Conservation (phyloP, 2,329 filamentous ascomycete species). For the Ophiostoma perfectum region DNA sequence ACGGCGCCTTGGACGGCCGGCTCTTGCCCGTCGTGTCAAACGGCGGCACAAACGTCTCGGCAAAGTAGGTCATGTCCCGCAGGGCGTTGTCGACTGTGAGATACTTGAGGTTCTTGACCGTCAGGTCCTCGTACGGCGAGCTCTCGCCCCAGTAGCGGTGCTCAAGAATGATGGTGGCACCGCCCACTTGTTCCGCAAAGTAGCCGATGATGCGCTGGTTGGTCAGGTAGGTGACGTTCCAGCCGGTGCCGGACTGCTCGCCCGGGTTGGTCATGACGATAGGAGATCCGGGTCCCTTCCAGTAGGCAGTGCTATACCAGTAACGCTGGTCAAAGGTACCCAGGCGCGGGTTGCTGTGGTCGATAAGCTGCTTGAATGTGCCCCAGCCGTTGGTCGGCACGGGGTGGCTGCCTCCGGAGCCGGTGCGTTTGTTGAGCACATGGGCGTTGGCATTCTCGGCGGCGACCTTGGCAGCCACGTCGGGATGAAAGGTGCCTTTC, state of each 20-base stretch:
- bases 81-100: slow-evolving; percentile 40
- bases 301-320: slow-evolving; percentile 40
- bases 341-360: slow-evolving; percentile 38
- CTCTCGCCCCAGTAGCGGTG: slow-evolving; percentile 42
- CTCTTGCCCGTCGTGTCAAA: slow-evolving; percentile 44
- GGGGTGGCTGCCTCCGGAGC: background rate
- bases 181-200: slow-evolving; percentile 38
- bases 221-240: slow-evolving; percentile 23
- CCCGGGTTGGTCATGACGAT: slow-evolving; percentile 39
- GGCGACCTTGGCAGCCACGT: slow-evolving; percentile 15
- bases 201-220: slow-evolving; percentile 53
- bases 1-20: slow-evolving; percentile 45
- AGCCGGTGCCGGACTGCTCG: slow-evolving; percentile 30
- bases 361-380: slow-evolving; percentile 39
- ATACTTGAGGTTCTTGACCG: slow-evolving; percentile 35
- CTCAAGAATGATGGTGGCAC: slow-evolving; percentile 39
- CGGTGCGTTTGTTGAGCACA: background rate
- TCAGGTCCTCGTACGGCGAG: slow-evolving; percentile 35
- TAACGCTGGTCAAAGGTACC: slow-evolving; percentile 41
- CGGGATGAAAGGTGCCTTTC: slow-evolving; percentile 15
- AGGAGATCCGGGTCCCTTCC: slow-evolving; percentile 38
- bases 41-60: slow-evolving; percentile 42
- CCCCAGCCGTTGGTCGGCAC: slow-evolving; percentile 24
- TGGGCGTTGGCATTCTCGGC: slow-evolving; percentile 11
- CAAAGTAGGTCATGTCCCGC: slow-evolving; percentile 40